A percentile compares a stretch with the other conserved stretches of the same genome.
Evolutionary conservation across 2,329 filamentous ascomycete species (phyloP).

Genomic region (Monosporascus cannonballus): DNA sequence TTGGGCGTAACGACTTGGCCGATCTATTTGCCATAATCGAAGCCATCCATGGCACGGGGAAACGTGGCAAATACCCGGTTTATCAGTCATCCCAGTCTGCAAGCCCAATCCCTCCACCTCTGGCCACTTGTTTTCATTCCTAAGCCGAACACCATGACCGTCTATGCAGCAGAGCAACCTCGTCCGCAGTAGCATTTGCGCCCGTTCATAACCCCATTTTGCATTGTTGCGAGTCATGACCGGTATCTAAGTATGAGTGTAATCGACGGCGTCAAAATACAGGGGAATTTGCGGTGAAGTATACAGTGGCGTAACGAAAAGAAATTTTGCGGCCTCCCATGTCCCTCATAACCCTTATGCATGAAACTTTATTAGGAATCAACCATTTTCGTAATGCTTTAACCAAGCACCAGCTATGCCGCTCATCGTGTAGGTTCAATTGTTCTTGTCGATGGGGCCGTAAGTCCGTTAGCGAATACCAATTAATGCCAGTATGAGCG

Average conservation of each 20-base stretch:
- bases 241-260: conserved; percentile 8
- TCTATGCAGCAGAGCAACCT: conserved; percentile 3
- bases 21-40: conserved; percentile 24
- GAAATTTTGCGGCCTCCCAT: background rate
- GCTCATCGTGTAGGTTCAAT: no score
- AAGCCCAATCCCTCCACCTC: background rate
- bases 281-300: background rate
- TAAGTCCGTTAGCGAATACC: no score
- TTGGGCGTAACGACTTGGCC: conserved; percentile 15
- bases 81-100: conserved; percentile 1
- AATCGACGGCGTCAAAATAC: background rate
- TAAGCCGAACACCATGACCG: conserved; percentile 5
- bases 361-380: background rate
- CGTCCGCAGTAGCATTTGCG: conserved; percentile 1
- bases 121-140: conserved; percentile 1
- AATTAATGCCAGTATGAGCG: no score
- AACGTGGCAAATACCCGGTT: conserved; percentile 1
- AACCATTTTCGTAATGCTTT: background rate
- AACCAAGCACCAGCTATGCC: no score
- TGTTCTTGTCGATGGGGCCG: no score
- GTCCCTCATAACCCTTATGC: background rate
- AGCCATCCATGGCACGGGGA: conserved; percentile 14
- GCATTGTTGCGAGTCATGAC: conserved; percentile 10
- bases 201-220: conserved; percentile 7
- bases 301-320: background rate